Conservation (phyloP, 352 stramenopile species). For the Phytophthora rubi region DNA sequence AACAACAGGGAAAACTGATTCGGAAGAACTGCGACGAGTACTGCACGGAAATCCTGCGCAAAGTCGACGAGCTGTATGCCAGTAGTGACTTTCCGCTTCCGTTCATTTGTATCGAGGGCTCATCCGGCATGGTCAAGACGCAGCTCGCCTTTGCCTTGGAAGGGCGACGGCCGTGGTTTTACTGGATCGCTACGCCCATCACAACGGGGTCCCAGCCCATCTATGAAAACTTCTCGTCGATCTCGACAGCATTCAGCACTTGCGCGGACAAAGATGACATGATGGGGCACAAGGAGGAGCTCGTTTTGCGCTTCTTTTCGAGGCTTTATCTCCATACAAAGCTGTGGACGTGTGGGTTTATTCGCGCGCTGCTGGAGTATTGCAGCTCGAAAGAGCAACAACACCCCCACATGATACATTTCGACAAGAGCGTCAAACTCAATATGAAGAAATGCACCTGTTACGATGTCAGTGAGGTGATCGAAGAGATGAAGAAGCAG, state of each 20-base stretch:
- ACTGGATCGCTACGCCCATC: not conserved
- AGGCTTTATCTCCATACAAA: not conserved
- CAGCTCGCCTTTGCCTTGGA: not conserved
- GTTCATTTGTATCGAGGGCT: not conserved
- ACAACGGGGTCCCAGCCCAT: not conserved
- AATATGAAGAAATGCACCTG: not conserved
- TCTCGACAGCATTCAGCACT: not conserved
- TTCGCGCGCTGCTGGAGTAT: not conserved
- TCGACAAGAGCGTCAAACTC: not conserved
- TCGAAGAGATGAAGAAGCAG: not conserved
- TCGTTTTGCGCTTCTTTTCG: not conserved
- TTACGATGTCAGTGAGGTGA: not conserved
- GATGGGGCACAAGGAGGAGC: not conserved
- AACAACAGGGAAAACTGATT: not conserved
- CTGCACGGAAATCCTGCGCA: not conserved
- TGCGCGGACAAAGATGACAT: not conserved
- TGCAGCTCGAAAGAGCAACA: not conserved
- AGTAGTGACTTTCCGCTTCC: not conserved
- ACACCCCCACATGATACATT: not conserved
- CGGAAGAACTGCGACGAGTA: not conserved
- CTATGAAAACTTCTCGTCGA: not conserved
- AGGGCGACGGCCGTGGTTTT: not conserved
- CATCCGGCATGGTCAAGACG: not conserved
- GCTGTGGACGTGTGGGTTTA: not conserved
- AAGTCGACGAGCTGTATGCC: not conserved